Conservation (phyloP, 768 basidiomycete genomes). For the Tylopilus rubrobrunneus region DNA sequence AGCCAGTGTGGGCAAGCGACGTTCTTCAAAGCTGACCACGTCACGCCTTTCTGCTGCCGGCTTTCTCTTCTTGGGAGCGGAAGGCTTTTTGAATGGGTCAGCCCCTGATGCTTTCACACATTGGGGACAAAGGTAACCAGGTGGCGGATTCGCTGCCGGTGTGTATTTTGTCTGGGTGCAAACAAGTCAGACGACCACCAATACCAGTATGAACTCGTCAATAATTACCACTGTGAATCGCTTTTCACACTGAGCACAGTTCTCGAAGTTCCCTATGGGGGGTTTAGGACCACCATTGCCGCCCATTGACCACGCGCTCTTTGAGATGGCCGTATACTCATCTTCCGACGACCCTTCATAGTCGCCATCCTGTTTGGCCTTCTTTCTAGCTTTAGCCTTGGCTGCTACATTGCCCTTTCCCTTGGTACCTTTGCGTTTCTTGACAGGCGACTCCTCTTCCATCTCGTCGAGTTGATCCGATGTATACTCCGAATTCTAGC, state of each 20-base stretch:
- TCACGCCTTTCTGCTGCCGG: constrained; percentile 62
- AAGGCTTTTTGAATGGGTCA: constrained; percentile 84
- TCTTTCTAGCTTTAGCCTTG: constrained; percentile 38
- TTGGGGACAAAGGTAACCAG: constrained; percentile 78
- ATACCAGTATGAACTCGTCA: neutral
- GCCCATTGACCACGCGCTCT: constrained; percentile 37
- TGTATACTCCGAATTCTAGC: constrained; percentile 43
- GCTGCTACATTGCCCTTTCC: constrained; percentile 34
- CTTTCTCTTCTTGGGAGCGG: constrained; percentile 58
- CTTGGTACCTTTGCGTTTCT: constrained; percentile 57
- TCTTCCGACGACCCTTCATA: constrained; percentile 57
- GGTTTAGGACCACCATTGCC: constrained; percentile 44
- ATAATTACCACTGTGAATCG: constrained; percentile 82
- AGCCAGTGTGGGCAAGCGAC: constrained; percentile 65
- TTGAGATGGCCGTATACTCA: constrained; percentile 63
- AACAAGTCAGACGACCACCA: neutral
- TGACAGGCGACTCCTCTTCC: constrained; percentile 40
- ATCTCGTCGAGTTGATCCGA: constrained; percentile 76
- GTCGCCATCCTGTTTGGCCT: constrained; percentile 42
- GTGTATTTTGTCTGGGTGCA: constrained; percentile 77
- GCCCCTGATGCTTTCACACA: constrained; percentile 77
- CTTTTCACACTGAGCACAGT: constrained; percentile 77
- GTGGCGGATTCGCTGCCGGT: constrained; percentile 60
- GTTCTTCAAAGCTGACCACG: constrained; percentile 66
- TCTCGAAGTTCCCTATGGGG: constrained; percentile 71